Evolutionary conservation across 2,329 filamentous ascomycete genomes (phyloP), one percentile per base, ranked within the genome.

Genomic region (Pseudogymnoascus sp.): DNA sequence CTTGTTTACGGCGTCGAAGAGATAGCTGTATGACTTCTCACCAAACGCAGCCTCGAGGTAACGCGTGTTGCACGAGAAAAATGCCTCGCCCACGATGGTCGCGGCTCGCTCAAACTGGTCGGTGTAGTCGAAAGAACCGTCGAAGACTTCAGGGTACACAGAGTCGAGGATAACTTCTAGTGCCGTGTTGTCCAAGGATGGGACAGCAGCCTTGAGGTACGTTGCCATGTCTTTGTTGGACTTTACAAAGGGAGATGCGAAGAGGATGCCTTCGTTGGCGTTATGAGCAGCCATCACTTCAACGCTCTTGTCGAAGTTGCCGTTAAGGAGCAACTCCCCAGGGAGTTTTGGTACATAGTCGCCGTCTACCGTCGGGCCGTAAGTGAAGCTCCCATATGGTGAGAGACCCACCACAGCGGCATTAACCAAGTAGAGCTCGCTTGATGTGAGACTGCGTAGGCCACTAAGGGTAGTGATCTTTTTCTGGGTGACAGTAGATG

Each of bases 21-120:
- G 70, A 72, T 85, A 84, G 1, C 75, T 74, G 69, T 80, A 80
- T 0, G 79, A 79, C 11, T 75, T 61, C 69, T 81, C 80, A 7
- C 69, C 67, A 69, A 74, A 79, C 6, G 78, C 81, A 0, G 71
- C 73, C 60, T 77, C 75, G 3, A 85, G 73, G 68, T 77, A 83
- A 67, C 78, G 75, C 12, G 80, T 78, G 67, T 82, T 82, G 75
- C 83, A 85, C 35, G 73, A 73, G 67, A 82, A 81, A 63, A 70
- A 63, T 7, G 70, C 64, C 63, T 85, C 82, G 10, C 76, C 69
- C 33, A 76, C 70, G 7, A 80, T 69, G 0, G 77, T 71, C 8
- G 73, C 70, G 0, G 73, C 73, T 4, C 82, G 79, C 12, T 70
- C 71, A 65, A 77, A 77, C 37, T 79, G 67, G 56, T 73, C 76